Base-by-base conservation (phyloP, 2,329 filamentous ascomycete genomes). In the Ophiostoma sp. region DNA sequence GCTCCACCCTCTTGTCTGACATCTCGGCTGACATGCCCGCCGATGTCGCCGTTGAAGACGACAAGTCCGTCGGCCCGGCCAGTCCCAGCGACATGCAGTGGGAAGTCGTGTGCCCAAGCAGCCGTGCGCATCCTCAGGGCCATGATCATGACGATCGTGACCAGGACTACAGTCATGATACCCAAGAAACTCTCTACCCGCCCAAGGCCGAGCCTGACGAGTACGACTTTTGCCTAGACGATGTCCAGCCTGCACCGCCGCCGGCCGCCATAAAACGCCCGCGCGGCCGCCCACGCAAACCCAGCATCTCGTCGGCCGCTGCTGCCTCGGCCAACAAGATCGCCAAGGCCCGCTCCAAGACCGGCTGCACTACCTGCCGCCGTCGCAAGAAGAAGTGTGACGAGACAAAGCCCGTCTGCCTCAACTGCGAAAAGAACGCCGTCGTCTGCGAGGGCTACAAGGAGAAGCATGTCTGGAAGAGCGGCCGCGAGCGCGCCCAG, bases 361-460 rank as follows among this genome's bases (percentile, higher is more conserved):
- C 88, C 1, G 88, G 88, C 8, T 90, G 86, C 73, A 86, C 89
- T 68, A 90, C 88, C 13, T 90, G 88, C 75, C 83, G 88, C 70
- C 89, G 86, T 76, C 81, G 88, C 71, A 90, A 90, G 81, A 90
- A 90, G 85, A 90, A 90, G 79, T 90, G 88, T 75, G 88, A 90
- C 74, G 88, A 90, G 78, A 84, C 86, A 17, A 90, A 89, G 74
- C 87, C 87, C 85, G 76, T 90, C 87, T 90, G 91, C 75, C 84
- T 92, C 79, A 96, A 96, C 76, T 97, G 93, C 77, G 90, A 95
- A 80, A 97, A 96, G 83, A 97, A 96, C 78, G 92, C 93, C 10
- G 92, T 96, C 15, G 87, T 94, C 15, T 97, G 93, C 77, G 93
- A 96, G 79, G 93, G 93, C 15, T 97, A 96, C 77, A 91, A 92